Evolutionary conservation across 306 rosid species (phyloP).

Genomic region (Argentina anserina): DNA sequence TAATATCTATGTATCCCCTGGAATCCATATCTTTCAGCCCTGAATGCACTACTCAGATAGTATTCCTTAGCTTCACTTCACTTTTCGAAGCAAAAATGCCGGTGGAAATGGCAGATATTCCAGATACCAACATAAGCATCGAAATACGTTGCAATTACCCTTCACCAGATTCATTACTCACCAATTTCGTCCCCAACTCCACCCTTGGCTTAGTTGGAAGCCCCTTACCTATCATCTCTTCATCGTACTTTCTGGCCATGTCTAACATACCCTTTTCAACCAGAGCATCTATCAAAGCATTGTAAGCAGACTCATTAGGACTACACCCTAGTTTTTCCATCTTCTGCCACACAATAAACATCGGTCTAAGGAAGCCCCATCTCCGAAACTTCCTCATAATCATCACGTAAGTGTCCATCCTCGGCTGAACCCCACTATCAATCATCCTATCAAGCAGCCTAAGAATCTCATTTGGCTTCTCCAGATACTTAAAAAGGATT

Average conservation of each 20-base stretch:
- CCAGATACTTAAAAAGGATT: slow-evolving; percentile 52
- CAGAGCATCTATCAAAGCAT: slow-evolving; percentile 80
- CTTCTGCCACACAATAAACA: slow-evolving; percentile 67
- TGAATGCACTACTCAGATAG: background rate
- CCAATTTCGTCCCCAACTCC: slow-evolving; percentile 52
- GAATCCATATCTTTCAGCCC: background rate
- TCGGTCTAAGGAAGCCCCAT: slow-evolving; percentile 89
- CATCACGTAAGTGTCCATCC: slow-evolving; percentile 77
- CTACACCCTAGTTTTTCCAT: slow-evolving; percentile 76
- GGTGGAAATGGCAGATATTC: background rate
- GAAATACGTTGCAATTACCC: slow-evolving; percentile 16
- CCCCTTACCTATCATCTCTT: slow-evolving; percentile 81
- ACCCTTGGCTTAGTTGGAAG: slow-evolving; percentile 79
- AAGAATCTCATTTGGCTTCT: slow-evolving; percentile 66
- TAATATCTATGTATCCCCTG: background rate
- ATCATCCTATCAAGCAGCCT: slow-evolving; percentile 66
- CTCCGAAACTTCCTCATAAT: slow-evolving; percentile 80
- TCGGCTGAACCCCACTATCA: slow-evolving; percentile 60
- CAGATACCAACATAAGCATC: background rate
- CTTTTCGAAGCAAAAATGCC: background rate
- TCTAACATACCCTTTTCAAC: slow-evolving; percentile 72
- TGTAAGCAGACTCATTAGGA: slow-evolving; percentile 75
- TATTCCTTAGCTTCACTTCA: background rate
- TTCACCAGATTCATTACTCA: slow-evolving; percentile 26
- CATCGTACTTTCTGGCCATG: slow-evolving; percentile 71